These are phyloP conservation scores for Jamesozyma piceae DNA, from an alignment of 805 yeast species.

Conservation along the genomic window DNA sequence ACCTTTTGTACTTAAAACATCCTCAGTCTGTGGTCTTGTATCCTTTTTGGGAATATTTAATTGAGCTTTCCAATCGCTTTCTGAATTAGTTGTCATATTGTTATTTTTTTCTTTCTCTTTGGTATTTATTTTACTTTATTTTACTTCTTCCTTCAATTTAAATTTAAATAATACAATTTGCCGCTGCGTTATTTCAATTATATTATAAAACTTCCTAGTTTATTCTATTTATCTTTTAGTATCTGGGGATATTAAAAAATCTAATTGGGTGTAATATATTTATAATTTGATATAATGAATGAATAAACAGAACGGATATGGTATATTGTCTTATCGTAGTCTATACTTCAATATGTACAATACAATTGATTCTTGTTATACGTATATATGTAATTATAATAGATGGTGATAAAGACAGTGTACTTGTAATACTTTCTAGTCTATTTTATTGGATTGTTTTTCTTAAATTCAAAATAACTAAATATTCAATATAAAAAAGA, in stretches of 20 bases:
- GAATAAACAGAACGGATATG: neutral
- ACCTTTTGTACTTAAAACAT: constrained; percentile 86
- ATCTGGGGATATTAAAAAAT: neutral
- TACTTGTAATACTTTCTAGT: neutral
- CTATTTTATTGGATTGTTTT: neutral
- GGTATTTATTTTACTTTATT: neutral
- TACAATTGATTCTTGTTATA: neutral
- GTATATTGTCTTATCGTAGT: neutral
- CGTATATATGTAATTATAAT: neutral
- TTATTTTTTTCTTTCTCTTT: neutral
- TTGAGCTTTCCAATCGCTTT: constrained; percentile 59
- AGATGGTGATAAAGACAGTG: neutral
- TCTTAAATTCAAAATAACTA: neutral
- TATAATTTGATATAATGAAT: neutral
- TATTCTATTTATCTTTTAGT: neutral
- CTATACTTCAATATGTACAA: neutral
- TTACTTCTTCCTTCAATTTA: too few species aligned
- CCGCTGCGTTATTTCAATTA: neutral
- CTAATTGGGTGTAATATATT: neutral
- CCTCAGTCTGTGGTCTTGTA: constrained; percentile 93
- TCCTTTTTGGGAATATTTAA: constrained; percentile 77
- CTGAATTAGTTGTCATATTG: neutral
- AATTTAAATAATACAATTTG: neutral
- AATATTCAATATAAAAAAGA: neutral
- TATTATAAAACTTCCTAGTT: neutral